A percentile compares a stretch with the other conserved stretches of the same genome.
Evolutionary conservation across 805 yeast species (phyloP).

Genomic region (Wickerhamiella sergipiensis): DNA sequence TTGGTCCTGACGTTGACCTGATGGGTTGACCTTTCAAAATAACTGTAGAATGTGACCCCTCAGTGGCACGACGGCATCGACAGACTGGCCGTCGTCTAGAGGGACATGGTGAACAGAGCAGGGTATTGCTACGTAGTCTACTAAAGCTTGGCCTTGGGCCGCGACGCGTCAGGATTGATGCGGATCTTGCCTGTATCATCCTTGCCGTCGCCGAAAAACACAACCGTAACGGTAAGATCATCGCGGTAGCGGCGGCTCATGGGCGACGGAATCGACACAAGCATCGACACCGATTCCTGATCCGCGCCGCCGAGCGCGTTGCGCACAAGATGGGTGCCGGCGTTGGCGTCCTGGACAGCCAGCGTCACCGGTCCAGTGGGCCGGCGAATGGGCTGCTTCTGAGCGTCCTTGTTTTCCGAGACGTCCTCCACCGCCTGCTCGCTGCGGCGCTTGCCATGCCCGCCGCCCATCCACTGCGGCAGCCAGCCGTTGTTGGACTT

Average conservation of each 20-base stretch:
- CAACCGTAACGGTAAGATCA: slow-evolving; percentile 90
- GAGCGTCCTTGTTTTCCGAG: slow-evolving; percentile 35
- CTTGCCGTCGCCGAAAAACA: slow-evolving; percentile 60
- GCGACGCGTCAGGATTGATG: slow-evolving; percentile 20
- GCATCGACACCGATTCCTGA: slow-evolving; percentile 73
- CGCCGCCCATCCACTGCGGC: slow-evolving; percentile 11
- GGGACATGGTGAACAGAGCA: too few relatives aligned
- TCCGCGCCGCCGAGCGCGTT: slow-evolving; percentile 88
- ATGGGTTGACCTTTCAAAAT: too few relatives aligned
- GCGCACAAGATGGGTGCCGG: slow-evolving; percentile 82
- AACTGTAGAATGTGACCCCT: too few relatives aligned
- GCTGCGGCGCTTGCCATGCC: slow-evolving; percentile 6
- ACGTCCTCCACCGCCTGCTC: slow-evolving; percentile 24
- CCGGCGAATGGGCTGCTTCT: slow-evolving; percentile 61
- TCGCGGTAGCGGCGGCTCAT: slow-evolving; percentile 85
- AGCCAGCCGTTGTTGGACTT: slow-evolving; percentile 7
- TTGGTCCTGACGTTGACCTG: too few relatives aligned
- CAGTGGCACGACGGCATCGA: too few relatives aligned
- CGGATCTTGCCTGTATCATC: slow-evolving; percentile 20
- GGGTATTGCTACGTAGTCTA: too few relatives aligned
- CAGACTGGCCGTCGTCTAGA: too few relatives aligned
- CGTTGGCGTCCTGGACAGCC: slow-evolving; percentile 66
- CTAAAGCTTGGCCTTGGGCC: slow-evolving; percentile 11
- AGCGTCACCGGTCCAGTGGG: slow-evolving; percentile 11
- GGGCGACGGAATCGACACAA: slow-evolving; percentile 84